Conservation (phyloP, 2,329 filamentous ascomycete genomes). For the Ophiocordyceps camponoti-rufipedis region DNA sequence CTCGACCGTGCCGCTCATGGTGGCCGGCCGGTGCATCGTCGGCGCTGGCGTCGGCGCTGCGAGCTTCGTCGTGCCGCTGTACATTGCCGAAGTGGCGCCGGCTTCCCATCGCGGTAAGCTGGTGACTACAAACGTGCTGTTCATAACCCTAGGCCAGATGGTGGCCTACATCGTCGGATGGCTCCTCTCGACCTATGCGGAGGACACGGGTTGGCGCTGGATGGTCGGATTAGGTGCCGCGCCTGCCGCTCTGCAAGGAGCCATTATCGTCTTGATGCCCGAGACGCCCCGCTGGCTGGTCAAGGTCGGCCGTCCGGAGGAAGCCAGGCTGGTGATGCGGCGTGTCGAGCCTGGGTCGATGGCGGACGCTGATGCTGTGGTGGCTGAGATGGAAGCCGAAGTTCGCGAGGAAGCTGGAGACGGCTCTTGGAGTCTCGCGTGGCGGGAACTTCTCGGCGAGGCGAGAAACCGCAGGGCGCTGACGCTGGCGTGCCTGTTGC, state of each 20-base stretch:
- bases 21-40: conserved; percentile 48
- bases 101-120: conserved; percentile 58
- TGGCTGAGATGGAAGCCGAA: conserved; percentile 56
- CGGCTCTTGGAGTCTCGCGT: conserved; percentile 9
- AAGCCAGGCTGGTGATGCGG: conserved; percentile 46
- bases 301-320: conserved; percentile 39
- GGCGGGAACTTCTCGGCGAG: conserved; percentile 35
- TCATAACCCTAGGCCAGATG: conserved; percentile 77
- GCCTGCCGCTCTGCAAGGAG: conserved; percentile 55
- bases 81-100: conserved; percentile 75
- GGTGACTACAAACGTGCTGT: conserved; percentile 65
- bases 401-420: conserved; percentile 44
- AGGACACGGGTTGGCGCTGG: conserved; percentile 59
- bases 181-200: conserved; percentile 41
- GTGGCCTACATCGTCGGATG: conserved; percentile 76
- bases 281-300: conserved; percentile 85
- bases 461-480: conserved; percentile 56
- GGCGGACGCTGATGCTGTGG: conserved; percentile 35
- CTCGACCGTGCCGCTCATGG: conserved; percentile 42
- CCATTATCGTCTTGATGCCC: conserved; percentile 54
- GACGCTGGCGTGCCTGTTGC: conserved; percentile 69
- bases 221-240: conserved; percentile 75
- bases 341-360: conserved; percentile 39
- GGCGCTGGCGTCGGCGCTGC: conserved; percentile 58
- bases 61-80: conserved; percentile 70